Evolutionary conservation across 345 rosid genomes (phyloP), one percentile per base, ranked within the genome.

Genomic region (Gossypium raimondii): DNA sequence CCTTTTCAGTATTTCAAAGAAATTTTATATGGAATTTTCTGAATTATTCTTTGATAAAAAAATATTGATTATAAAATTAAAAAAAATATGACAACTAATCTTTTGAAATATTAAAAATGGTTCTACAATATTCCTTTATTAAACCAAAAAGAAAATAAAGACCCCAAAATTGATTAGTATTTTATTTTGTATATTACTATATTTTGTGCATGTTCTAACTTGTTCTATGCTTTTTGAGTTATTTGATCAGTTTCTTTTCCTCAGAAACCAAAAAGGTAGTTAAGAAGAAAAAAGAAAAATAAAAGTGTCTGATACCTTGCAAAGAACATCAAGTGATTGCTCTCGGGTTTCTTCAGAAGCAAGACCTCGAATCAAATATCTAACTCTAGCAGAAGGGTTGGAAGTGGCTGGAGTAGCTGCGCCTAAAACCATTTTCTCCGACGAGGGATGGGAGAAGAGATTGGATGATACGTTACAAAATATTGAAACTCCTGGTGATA

Each of bases 361-460:
- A 29, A 88, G 75, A 27, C 79, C 83, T 24, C 3, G 9, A 75
- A 88, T 73, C 87, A 80, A 78, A 9, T 34, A 72, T 16, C 2
- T 3, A 34, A 83, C 20, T 38, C 3, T 5, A 14, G 41, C 38
- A 67, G 20, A 0, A 34, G 38, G 38, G 71, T 45, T 22, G 29
- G 10, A 10, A 11, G 29, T 7, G 55, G 11, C 0, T 66, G 53
- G 53, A 18, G n/a, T 7, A 52, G 11, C 34, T 18, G 53, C n/a
- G 11, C 20, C 14, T 9, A 22, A 24, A 48, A 50, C 72, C 72
- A 67, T 67, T 67, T 25, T 16, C 16, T 45, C 71, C 9, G n/a
- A 34, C n/a, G 9, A 13, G n/a, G 27, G 60, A 4, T 2, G 24
- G 60, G 13, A 9, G 20, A 4, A 57, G 24, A 43, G 52, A 18